Evolutionary conservation across 2,329 filamentous ascomycete genomes (phyloP).

Genomic region (Fusarium verticillioides): DNA sequence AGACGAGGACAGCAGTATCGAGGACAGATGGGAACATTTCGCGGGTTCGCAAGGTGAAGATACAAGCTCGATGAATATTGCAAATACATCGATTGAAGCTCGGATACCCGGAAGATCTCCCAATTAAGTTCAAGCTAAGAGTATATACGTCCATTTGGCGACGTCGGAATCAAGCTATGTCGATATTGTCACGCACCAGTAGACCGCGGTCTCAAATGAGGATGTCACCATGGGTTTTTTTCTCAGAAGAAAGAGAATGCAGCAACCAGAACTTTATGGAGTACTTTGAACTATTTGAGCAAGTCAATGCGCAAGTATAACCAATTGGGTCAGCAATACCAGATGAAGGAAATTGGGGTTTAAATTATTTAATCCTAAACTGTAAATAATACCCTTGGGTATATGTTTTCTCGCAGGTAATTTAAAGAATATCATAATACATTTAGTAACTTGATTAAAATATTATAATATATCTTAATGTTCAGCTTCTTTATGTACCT

Average conservation of each 20-base stretch:
- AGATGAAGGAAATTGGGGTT: background rate
- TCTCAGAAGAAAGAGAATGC: background rate
- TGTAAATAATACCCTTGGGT: too few species aligned
- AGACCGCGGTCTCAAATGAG: background rate
- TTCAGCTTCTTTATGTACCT: too few species aligned
- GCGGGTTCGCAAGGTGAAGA: background rate
- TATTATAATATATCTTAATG: too few species aligned
- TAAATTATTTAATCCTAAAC: too few species aligned
- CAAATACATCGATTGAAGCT: background rate
- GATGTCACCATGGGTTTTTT: background rate
- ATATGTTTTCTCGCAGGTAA: too few species aligned
- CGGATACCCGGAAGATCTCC: fast-evolving
- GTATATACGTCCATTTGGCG: too few species aligned
- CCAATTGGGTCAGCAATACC: fast-evolving
- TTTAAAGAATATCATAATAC: too few species aligned
- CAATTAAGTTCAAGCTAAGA: background rate
- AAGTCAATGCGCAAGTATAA: fast-evolving
- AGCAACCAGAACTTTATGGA: too few species aligned
- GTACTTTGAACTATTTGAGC: fast-evolving
- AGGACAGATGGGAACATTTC: background rate
- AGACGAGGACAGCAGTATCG: background rate
- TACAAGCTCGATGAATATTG: background rate
- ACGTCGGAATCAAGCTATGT: background rate
- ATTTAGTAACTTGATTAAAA: too few species aligned
- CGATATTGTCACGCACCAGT: background rate